Percentiles rank a stretch among this genome's conserved stretches.
Conservation (phyloP, 2,329 filamentous ascomycete genomes). For the Fusarium brevicatenulatum region DNA sequence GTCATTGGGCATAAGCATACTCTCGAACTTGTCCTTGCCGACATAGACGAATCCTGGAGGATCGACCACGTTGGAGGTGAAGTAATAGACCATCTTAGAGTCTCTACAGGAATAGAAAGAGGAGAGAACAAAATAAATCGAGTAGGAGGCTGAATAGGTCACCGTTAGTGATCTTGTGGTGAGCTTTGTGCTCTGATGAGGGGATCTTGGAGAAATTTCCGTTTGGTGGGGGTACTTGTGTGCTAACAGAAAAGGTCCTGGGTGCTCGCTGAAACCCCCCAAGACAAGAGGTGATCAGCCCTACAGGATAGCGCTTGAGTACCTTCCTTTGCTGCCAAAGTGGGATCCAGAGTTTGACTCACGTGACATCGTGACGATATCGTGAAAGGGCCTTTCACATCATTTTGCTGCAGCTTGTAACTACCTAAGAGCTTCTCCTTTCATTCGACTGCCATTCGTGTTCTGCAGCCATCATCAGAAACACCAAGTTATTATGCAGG, state of each 20-base stretch:
- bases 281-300: background rate
- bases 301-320: background rate
- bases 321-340: background rate
- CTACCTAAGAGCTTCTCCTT: background rate
- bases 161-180: background rate
- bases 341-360: background rate
- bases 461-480: fast-evolving
- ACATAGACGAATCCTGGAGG: constrained; percentile 92
- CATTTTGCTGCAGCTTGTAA: background rate
- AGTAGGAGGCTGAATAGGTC: background rate
- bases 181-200: constrained; percentile 17
- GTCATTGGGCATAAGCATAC: constrained; percentile 62
- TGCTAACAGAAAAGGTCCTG: constrained; percentile 12
- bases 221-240: constrained; percentile 19
- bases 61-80: constrained; percentile 83
- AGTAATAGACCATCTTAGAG: constrained; percentile 88
- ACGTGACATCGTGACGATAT: constrained; percentile 24
- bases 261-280: background rate
- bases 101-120: background rate
- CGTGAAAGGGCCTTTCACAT: background rate
- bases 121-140: background rate
- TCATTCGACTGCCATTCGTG: fast-evolving
- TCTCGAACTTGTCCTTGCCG: constrained; percentile 99
- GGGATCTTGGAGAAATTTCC: constrained; percentile 41
- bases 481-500: fast-evolving